A percentile compares a stretch with the other conserved stretches of the same genome.
Evolutionary conservation across 116 monocot species (phyloP).

Genomic region (Trichopus zeylanicus): DNA sequence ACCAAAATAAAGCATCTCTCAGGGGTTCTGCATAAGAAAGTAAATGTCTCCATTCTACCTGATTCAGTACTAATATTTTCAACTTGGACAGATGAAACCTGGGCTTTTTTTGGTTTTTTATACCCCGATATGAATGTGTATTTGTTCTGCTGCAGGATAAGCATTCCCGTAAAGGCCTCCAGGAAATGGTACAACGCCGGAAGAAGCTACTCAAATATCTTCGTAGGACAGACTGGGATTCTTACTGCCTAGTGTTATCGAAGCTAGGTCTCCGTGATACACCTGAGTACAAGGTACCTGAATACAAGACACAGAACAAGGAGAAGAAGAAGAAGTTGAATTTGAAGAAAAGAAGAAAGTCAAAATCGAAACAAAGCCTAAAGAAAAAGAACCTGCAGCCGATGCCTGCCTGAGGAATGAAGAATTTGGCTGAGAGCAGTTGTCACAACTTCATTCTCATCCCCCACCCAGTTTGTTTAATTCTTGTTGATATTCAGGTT

Average conservation of each 20-base stretch:
- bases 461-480: no score
- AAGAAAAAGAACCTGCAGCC: not conserved
- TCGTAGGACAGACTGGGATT: slow-evolving; percentile 90
- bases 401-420: not conserved
- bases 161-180: slow-evolving; percentile 84
- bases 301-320: slow-evolving; percentile 4
- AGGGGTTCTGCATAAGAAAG: slow-evolving; percentile 79
- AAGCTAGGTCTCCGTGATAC: slow-evolving; percentile 72
- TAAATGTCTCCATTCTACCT: slow-evolving; percentile 7
- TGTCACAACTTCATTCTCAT: no score
- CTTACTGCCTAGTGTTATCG: slow-evolving; percentile 73
- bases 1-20: slow-evolving; percentile 92
- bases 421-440: no score
- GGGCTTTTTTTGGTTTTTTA: not conserved
- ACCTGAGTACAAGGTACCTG: slow-evolving; percentile 33
- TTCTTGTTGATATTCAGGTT: no score
- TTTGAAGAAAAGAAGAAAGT: not conserved
- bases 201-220: slow-evolving; percentile 92
- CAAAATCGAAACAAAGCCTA: not conserved
- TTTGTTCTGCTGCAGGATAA: slow-evolving; percentile 50
- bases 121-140: not conserved
- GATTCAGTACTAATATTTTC: not conserved
- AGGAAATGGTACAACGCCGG: slow-evolving; percentile 84
- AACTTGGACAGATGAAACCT: not conserved
- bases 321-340: not conserved